Conservation (phyloP, 140 eudicot species). For the Bidens hawaiensis region DNA sequence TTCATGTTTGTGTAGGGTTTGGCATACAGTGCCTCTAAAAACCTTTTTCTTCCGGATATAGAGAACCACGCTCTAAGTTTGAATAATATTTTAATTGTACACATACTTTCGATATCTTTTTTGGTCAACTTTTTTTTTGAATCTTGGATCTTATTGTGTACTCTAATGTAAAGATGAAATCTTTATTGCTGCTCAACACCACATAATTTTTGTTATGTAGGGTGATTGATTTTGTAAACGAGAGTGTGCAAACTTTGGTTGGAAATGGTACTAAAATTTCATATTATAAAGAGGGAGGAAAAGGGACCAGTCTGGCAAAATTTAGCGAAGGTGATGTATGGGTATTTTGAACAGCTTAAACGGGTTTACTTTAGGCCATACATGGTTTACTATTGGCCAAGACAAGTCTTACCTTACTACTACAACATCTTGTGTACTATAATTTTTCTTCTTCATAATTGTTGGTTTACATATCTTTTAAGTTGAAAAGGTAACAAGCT, state of each 20-base stretch:
- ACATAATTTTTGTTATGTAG: constrained; percentile 36
- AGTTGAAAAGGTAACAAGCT: too few species aligned
- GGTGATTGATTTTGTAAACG: constrained; percentile 94
- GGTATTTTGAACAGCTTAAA: too few species aligned
- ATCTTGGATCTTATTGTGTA: constrained; percentile 1
- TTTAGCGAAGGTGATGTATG: constrained; percentile 50
- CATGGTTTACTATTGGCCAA: too few species aligned
- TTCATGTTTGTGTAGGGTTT: constrained; percentile 85
- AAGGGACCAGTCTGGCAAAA: constrained; percentile 77
- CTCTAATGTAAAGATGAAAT: background rate
- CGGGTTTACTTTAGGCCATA: too few species aligned
- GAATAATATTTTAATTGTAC: background rate
- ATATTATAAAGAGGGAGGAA: constrained; percentile 86
- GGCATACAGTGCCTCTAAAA: constrained; percentile 78
- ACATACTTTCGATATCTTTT: background rate
- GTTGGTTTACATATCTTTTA: too few species aligned
- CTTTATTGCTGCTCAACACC: background rate
- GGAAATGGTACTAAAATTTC: constrained; percentile 99
- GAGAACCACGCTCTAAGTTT: constrained; percentile 98
- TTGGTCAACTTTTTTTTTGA: background rate
- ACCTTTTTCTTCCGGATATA: constrained; percentile 91
- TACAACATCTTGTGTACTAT: too few species aligned
- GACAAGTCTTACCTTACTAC: too few species aligned
- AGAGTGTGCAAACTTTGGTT: constrained; percentile 78
- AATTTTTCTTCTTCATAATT: too few species aligned